Evolutionary conservation across 306 rosid species (phyloP), one percentile per base, ranked within the genome.

Genomic region (Cucumis cinereus): DNA sequence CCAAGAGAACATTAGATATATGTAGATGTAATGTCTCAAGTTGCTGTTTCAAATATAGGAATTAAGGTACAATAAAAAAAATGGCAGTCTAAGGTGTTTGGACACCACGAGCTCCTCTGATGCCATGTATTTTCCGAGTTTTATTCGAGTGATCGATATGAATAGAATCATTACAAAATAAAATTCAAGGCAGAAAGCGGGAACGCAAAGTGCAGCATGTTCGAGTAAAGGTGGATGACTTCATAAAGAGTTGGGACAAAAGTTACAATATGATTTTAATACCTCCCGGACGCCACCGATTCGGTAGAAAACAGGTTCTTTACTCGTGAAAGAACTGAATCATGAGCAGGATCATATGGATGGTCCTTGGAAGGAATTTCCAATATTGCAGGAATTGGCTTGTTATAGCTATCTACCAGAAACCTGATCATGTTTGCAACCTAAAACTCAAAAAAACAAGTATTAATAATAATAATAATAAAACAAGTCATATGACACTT

Each of bases 351-450:
- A 78, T 94, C 99, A 61, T 94, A 94, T 2, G 99, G 97, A 75
- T 92, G 99, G 79, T 94, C 95, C 82, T 92, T 92, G 24, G 99
- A 94, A 43, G 97, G 98, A 78, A 94, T 94, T 84, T 94, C 99
- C 78, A 94, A 83, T 22, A 94, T 94, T 15, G 97, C 96, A 26
- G 97, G 99, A 82, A 94, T 73, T 19, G 98, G 97, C 81, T 89
- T 92, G 66, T 90, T 90, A 78, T 92, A 94, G 88, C 95, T 92
- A 82, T 94, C 95, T 28, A 92, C 96, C 69, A 94, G 81, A 85
- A 92, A 89, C 88, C 96, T 87, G 75, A 92, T 90, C 99, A 92
- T 90, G 80, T 90, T 94, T 62, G 99, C 99, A 35, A 92, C 97
- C 99, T 94, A 91, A 78, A 55, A 77, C 74, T 53, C 80, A 15